Percentiles rank a stretch among this genome's conserved stretches.
phyloP scores from a whole-genome alignment of 805 yeast genomes.

The Kodamaea laetipori region DNA sequence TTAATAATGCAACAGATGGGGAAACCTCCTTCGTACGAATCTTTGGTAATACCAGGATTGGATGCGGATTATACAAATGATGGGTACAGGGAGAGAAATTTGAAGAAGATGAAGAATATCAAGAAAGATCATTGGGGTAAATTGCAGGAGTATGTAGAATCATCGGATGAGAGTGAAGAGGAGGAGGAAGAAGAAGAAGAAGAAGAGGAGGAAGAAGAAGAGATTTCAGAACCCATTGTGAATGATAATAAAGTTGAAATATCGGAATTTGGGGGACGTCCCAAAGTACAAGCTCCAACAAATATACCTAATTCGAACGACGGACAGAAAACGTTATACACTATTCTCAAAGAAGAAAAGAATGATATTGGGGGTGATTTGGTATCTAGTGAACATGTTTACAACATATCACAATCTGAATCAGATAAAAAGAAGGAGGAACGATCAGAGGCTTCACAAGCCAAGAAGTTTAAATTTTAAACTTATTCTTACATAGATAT shows the following conservation, averaged over 20 bases:
- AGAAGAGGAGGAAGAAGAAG: constrained; percentile 41
- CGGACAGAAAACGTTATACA: constrained; percentile 19
- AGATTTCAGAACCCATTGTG: too few species aligned
- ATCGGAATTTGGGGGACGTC: constrained; percentile 10
- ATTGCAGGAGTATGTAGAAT: constrained; percentile 32
- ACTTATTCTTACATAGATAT: constrained; percentile 1
- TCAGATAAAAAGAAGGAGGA: neutral
- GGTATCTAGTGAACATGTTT: neutral
- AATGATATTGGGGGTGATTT: neutral
- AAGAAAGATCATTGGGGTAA: constrained; percentile 36
- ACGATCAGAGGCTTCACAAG: neutral
- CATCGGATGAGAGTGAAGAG: constrained; percentile 51
- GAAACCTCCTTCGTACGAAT: constrained; percentile 80
- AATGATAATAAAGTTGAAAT: too few species aligned
- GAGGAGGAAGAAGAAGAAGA: constrained; percentile 36
- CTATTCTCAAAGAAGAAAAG: constrained; percentile 17
- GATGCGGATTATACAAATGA: constrained; percentile 38
- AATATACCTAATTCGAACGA: neutral
- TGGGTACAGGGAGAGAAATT: constrained; percentile 31
- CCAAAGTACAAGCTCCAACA: neutral
- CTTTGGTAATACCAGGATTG: constrained; percentile 55
- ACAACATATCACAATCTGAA: neutral
- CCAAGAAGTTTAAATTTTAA: constrained; percentile 7
- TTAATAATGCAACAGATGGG: constrained; percentile 68
- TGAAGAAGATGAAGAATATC: constrained; percentile 4